Evolutionary conservation across 768 basidiomycete genomes (phyloP).

Genomic region (Russula lepida): DNA sequence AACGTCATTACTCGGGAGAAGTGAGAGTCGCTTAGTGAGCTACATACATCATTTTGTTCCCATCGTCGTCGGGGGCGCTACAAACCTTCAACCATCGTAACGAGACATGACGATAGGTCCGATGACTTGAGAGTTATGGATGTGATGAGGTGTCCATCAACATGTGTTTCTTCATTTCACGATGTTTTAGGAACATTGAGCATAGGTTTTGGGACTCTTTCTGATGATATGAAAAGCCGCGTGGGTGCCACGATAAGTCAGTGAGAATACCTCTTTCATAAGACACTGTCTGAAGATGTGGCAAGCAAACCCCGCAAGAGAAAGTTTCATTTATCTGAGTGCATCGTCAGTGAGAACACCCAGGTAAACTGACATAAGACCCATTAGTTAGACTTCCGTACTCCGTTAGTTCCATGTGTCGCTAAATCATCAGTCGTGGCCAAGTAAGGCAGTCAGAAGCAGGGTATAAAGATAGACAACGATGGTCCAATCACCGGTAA

Average conservation of each 20-base stretch:
- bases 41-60: not conserved
- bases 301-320: not conserved
- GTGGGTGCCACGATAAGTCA: not conserved
- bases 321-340: not conserved
- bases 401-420: not conserved
- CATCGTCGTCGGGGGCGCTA: not conserved
- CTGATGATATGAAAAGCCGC: not conserved
- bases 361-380: not conserved
- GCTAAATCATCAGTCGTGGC: not conserved
- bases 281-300: not conserved
- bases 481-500: conserved; percentile 1
- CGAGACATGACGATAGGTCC: not conserved
- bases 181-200: not conserved
- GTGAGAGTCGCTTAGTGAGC: not conserved
- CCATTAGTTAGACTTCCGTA: not conserved
- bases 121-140: not conserved
- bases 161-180: not conserved
- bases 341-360: not conserved
- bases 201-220: not conserved
- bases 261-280: not conserved
- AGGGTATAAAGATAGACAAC: not conserved
- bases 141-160: not conserved
- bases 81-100: not conserved
- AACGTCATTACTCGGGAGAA: not conserved
- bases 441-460: not conserved